Conservation (phyloP, 1,284 basidiomycete species). For the Ganoderma sinense region DNA sequence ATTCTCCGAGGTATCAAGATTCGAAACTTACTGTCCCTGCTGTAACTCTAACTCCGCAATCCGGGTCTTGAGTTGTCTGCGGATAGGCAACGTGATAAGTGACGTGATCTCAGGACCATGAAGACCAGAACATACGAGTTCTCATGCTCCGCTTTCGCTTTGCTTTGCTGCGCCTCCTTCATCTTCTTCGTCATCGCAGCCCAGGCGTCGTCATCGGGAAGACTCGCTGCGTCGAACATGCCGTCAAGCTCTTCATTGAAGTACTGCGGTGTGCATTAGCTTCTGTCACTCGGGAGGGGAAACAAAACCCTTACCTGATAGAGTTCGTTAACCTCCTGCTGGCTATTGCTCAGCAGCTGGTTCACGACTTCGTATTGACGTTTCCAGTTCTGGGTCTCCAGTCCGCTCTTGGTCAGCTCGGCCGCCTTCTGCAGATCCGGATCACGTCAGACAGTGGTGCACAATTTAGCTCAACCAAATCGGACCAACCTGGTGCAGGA, state of each 20-base stretch:
- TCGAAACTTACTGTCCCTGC: constrained; percentile 74
- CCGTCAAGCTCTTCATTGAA: constrained; percentile 92
- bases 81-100: constrained; percentile 8
- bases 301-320: constrained; percentile 74
- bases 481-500: constrained; percentile 62
- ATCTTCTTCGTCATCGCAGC: constrained; percentile 76
- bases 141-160: constrained; percentile 76
- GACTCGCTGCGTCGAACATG: constrained; percentile 84
- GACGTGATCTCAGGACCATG: neutral
- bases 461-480: neutral
- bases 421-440: constrained; percentile 35
- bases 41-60: constrained; percentile 78
- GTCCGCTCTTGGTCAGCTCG: constrained; percentile 66
- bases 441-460: constrained; percentile 46
- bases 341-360: constrained; percentile 75
- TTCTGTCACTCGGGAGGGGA: neutral
- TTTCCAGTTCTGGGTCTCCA: constrained; percentile 72
- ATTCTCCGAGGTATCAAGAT: constrained; percentile 9
- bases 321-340: constrained; percentile 89
- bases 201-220: constrained; percentile 84
- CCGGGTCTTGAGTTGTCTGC: constrained; percentile 73
- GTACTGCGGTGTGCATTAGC: constrained; percentile 55
- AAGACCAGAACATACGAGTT: constrained; percentile 67
- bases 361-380: constrained; percentile 82
- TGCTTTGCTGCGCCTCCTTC: constrained; percentile 74